Evolutionary conservation across 2,329 filamentous ascomycete species (phyloP).

Genomic region (Fusarium palustre): DNA sequence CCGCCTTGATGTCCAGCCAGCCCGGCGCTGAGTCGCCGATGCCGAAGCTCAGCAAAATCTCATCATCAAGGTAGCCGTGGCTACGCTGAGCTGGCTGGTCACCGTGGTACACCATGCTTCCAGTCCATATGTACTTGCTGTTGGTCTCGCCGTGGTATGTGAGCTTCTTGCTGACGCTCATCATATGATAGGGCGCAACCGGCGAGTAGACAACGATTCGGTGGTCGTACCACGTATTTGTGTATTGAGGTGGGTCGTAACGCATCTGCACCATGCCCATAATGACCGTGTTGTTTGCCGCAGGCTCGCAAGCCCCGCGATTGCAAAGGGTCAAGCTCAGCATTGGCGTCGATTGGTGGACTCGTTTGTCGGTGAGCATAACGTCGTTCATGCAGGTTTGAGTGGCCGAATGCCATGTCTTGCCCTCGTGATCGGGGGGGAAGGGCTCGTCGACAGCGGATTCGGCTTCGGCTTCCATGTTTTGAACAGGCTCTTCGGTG

Average conservation of each 20-base stretch:
- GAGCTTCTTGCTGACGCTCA: conserved; percentile 43
- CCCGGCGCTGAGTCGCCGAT: conserved; percentile 39
- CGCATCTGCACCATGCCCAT: conserved; percentile 44
- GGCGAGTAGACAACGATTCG: conserved; percentile 41
- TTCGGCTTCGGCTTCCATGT: conserved; percentile 28
- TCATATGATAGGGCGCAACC: conserved; percentile 34
- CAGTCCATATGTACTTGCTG: conserved; percentile 41
- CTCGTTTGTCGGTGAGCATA: conserved; percentile 39
- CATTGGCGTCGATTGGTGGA: conserved; percentile 44
- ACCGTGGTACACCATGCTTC: conserved; percentile 41
- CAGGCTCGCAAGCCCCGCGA: conserved; percentile 35
- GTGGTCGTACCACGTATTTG: conserved; percentile 42
- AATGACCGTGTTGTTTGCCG: conserved; percentile 36
- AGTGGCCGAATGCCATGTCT: conserved; percentile 39
- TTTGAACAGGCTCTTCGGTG: conserved; percentile 17
- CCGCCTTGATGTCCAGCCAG: conserved; percentile 40
- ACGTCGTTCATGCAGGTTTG: conserved; percentile 41
- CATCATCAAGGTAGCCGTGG: conserved; percentile 39
- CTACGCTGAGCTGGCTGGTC: conserved; percentile 26
- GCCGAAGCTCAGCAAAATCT: conserved; percentile 43
- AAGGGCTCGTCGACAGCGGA: conserved; percentile 39
- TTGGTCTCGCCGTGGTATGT: conserved; percentile 42
- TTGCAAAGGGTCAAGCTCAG: conserved; percentile 41
- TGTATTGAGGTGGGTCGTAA: conserved; percentile 38
- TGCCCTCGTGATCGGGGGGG: conserved; percentile 26